Conservation (phyloP, 345 rosid species). For the Adansonia digitata region DNA sequence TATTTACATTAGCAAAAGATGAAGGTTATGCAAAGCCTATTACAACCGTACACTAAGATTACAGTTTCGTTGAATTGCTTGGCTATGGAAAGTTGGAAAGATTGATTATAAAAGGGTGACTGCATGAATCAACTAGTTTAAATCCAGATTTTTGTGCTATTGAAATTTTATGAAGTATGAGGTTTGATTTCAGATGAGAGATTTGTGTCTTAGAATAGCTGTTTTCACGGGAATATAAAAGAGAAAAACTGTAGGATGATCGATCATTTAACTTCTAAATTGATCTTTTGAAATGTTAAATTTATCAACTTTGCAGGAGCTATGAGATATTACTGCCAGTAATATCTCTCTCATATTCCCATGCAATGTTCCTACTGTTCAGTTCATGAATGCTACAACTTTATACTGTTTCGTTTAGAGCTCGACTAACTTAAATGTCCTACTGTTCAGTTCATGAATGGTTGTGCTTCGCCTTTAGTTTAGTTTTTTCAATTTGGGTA, state of each 20-base stretch:
- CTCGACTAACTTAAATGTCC: not conserved
- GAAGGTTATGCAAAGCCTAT: no score
- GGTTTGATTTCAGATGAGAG: not conserved
- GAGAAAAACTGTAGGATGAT: not conserved
- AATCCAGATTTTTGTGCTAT: no score
- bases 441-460: no score
- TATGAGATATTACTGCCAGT: constrained; percentile 13
- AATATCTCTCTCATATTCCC: no score
- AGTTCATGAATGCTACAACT: not conserved
- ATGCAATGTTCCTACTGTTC: not conserved
- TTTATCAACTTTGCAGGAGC: constrained; percentile 22
- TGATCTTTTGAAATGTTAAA: not conserved
- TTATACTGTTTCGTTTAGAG: not conserved
- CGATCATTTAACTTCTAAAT: not conserved
- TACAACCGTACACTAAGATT: no score
- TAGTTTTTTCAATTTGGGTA: no score
- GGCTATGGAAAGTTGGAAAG: no score
- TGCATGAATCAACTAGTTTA: no score
- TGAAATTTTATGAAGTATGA: not conserved
- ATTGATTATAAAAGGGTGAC: no score
- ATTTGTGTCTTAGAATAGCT: not conserved
- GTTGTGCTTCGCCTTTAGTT: no score
- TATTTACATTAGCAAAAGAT: not conserved
- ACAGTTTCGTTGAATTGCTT: no score
- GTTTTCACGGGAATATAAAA: not conserved